A percentile compares a stretch with the other conserved stretches of the same genome.
Evolutionary conservation across 2,329 filamentous ascomycete genomes (phyloP).

Genomic region (Xylariales sp.): DNA sequence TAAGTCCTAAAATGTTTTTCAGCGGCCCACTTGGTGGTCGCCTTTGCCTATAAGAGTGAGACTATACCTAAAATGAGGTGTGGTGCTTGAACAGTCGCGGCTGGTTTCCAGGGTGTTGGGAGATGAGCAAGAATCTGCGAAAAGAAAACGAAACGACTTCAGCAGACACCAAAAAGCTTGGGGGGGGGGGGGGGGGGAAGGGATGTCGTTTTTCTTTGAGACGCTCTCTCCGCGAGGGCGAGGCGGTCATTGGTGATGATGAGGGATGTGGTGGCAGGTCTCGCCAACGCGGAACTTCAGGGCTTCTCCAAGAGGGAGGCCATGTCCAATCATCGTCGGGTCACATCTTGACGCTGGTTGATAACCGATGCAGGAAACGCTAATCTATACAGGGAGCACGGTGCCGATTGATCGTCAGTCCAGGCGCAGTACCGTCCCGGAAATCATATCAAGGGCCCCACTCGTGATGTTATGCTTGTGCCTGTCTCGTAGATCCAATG

Average conservation of each 20-base stretch:
- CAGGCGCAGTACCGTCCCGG: neutral
- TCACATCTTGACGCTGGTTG: neutral
- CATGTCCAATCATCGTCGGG: slow-evolving; percentile 2
- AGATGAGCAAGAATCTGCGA: slow-evolving; percentile 9
- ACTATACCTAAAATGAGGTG: slow-evolving; percentile 13
- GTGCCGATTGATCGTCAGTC: slow-evolving; percentile 17
- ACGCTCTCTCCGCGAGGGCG: neutral
- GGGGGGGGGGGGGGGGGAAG: no score
- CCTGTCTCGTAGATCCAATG: slow-evolving; percentile 21
- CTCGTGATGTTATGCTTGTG: slow-evolving; percentile 28
- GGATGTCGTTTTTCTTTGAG: neutral
- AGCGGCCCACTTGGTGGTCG: slow-evolving; percentile 35
- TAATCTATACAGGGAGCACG: slow-evolving; percentile 1
- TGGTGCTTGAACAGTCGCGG: slow-evolving; percentile 8
- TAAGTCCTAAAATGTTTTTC: slow-evolving; percentile 27
- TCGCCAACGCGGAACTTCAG: neutral
- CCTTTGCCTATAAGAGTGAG: slow-evolving; percentile 26
- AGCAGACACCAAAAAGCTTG: neutral
- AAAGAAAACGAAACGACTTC: slow-evolving; percentile 17
- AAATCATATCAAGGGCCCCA: slow-evolving; percentile 23
- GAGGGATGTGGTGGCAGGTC: neutral
- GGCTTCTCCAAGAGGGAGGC: neutral
- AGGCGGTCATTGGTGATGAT: neutral
- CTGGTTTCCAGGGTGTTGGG: slow-evolving; percentile 16
- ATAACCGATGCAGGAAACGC: slow-evolving; percentile 1